Evolutionary conservation across 2,329 filamentous ascomycete species (phyloP), one percentile per base, ranked within the genome.

Genomic region (Colletotrichum phormii): DNA sequence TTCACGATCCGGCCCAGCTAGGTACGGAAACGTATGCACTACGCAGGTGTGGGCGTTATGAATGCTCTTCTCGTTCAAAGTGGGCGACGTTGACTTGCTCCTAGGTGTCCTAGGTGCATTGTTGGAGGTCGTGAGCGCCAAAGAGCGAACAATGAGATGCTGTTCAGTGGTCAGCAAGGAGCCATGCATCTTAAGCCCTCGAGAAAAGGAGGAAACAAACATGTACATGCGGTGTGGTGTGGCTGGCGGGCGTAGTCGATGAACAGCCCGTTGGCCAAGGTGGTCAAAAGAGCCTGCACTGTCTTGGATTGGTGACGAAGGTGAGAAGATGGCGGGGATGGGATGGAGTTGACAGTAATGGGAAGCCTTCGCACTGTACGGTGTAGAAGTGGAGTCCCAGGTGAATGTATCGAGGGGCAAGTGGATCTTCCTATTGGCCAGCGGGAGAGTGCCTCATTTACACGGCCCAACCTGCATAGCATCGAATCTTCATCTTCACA

Each of bases 131-230:
- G 24, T n/a, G 29, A 53, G 33, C 22, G 24, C 8, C 31, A 64
- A 3, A 18, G 5, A 64, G 37, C 31, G 22, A 33, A 49, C 26
- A 24, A 35, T 60, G 54, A 57, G 22, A 29, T 64, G 62, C 51
- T 64, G 33, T 15, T 54, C 31, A 4, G 61, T 54, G 22, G 62
- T 42, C 51, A 55, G 18, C 24, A 42, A 29, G n/a, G 11, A 42
- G 51, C 37, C 33, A 49, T n/a, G 46, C 22, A 4, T 24, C 18
- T 11, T 33, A 13, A 24, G 42, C 35, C 18, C 53, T 49, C 12
- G 24, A 46, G 61, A 29, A 60, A 69, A 72, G 60, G 70, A 70
- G 70, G 22, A 70, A 72, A 72, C 71, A 72, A 72, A 29, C 54
- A 29, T 60, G 66, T 18, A 49, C 66, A 15, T 15, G 31, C 29